A percentile compares a stretch with the other conserved stretches of the same genome.
phyloP scores from a whole-genome alignment of 352 stramenopile species.

The Phytophthora brassicae region DNA sequence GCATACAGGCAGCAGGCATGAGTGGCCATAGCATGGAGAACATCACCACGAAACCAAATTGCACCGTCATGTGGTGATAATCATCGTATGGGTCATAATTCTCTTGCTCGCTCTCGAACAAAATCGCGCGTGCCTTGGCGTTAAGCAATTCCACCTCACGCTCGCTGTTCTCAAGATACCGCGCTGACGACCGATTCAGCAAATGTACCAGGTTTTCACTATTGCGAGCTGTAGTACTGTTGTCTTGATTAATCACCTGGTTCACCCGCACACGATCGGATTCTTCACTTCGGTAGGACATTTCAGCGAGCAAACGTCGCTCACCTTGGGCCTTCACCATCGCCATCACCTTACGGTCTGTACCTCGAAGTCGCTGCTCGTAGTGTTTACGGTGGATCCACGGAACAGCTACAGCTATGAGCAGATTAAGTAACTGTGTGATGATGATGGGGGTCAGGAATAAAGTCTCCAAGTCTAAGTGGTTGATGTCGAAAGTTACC shows the following conservation, averaged over 20 bases:
- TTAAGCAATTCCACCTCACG: conserved; percentile 66
- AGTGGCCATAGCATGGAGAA: conserved; percentile 85
- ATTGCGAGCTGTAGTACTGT: conserved; percentile 7
- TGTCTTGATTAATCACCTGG: background rate
- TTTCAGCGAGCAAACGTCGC: conserved; percentile 58
- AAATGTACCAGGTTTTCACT: conserved; percentile 35
- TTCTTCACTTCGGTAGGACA: conserved; percentile 48
- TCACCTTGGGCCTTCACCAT: conserved; percentile 71
- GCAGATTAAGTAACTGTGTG: conserved; percentile 70
- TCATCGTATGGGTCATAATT: conserved; percentile 85
- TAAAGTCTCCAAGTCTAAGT: conserved; percentile 77
- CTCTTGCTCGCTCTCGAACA: conserved; percentile 76
- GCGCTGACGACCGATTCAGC: conserved; percentile 64
- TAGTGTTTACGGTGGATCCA: conserved; percentile 79
- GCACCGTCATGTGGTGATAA: conserved; percentile 78
- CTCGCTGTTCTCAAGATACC: conserved; percentile 70
- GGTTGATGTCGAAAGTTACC: conserved; percentile 84
- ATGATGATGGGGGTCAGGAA: conserved; percentile 86
- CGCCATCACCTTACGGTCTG: conserved; percentile 61
- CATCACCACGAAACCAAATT: conserved; percentile 88
- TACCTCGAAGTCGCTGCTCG: conserved; percentile 53
- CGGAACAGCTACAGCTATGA: conserved; percentile 69
- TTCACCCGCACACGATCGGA: conserved; percentile 1
- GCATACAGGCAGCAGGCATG: conserved; percentile 76
- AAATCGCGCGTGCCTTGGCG: conserved; percentile 62